Evolutionary conservation across 768 basidiomycete genomes (phyloP).

Genomic region (Suillus placidus): DNA sequence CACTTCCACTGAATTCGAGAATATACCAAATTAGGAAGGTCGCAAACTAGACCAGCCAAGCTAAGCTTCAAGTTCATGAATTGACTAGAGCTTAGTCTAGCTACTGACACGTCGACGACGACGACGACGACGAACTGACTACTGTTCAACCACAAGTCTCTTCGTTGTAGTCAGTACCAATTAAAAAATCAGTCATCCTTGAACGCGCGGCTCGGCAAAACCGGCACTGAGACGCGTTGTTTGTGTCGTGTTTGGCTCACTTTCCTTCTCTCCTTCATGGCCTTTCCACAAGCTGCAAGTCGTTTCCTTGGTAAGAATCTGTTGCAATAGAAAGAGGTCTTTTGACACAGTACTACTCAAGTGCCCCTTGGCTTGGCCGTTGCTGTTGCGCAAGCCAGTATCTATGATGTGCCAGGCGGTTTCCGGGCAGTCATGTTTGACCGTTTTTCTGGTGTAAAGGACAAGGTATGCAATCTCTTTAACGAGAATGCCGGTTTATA

Average conservation of each 20-base stretch:
- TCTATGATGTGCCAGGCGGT: constrained; percentile 84
- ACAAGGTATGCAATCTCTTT: constrained; percentile 51
- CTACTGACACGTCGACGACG: no score
- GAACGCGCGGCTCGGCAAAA: constrained; percentile 5
- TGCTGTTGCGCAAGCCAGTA: constrained; percentile 50
- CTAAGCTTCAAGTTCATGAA: no score
- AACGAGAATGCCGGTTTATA: constrained; percentile 9
- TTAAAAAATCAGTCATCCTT: no score
- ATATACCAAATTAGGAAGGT: background rate
- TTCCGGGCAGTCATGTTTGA: constrained; percentile 98
- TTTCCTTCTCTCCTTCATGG: constrained; percentile 40
- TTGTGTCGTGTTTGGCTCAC: constrained; percentile 29
- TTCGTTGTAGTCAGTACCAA: no score
- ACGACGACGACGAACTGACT: no score
- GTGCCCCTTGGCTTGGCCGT: constrained; percentile 45
- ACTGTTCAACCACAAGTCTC: no score
- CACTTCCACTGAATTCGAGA: constrained; percentile 1
- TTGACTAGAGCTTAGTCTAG: no score
- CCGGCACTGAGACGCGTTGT: constrained; percentile 17
- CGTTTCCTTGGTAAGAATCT: constrained; percentile 47
- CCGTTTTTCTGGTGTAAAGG: constrained; percentile 89
- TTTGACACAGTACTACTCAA: constrained; percentile 19
- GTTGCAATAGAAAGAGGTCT: background rate
- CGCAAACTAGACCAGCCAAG: background rate
- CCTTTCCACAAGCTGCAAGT: constrained; percentile 50